Evolutionary conservation across 176 grass and related monocot species (phyloP).

Genomic region (Raddia guianensis): DNA sequence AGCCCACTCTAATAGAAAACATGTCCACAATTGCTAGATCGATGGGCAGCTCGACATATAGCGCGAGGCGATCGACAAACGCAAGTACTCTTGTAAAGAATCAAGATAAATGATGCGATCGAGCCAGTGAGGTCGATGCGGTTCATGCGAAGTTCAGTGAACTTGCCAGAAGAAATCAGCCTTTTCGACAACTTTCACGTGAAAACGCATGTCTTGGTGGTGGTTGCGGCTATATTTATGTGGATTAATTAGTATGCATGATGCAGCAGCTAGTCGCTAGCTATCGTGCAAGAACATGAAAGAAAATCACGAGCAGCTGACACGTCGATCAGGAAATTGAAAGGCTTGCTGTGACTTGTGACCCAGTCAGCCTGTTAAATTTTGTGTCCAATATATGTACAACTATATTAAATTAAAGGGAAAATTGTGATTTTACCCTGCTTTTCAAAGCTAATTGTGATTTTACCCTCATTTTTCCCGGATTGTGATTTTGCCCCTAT

Average conservation of each 20-base stretch:
- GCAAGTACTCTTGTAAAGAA: not conserved
- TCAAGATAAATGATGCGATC: too few species aligned
- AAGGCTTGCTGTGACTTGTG: not conserved
- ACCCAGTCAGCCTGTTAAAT: too few species aligned
- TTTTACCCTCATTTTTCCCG: too few species aligned
- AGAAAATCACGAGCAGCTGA: not conserved
- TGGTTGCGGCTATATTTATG: not conserved
- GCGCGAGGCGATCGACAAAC: not conserved
- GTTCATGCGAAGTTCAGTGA: too few species aligned
- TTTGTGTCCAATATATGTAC: too few species aligned
- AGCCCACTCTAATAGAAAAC: too few species aligned
- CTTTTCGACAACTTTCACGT: not conserved
- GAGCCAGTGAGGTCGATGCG: too few species aligned
- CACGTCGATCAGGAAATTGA: not conserved
- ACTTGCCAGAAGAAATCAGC: not conserved
- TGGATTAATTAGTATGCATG: not conserved
- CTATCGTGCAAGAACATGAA: not conserved
- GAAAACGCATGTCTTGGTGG: not conserved
- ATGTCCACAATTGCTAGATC: not conserved
- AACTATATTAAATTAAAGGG: too few species aligned
- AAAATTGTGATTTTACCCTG: too few species aligned
- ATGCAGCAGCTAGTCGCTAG: not conserved
- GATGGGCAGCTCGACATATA: not conserved
- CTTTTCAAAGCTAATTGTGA: too few species aligned
- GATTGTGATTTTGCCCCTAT: too few species aligned